Percentiles rank a stretch among this genome's conserved stretches.
phyloP scores from a whole-genome alignment of 2,329 filamentous ascomycete genomes.

The Talaromyces sp. region DNA sequence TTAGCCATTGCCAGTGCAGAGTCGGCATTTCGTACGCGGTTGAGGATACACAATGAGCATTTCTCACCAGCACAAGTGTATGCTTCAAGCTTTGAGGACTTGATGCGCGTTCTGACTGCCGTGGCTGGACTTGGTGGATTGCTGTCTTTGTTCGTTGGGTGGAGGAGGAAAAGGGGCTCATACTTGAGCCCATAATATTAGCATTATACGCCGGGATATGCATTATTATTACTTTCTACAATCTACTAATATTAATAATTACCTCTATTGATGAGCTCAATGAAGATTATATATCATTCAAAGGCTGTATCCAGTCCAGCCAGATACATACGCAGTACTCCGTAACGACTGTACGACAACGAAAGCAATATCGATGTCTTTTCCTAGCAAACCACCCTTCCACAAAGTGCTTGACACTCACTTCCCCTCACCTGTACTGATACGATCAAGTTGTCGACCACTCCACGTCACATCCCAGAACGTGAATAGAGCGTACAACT shows the following conservation, averaged over 20 bases:
- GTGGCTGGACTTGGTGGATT: slow-evolving; percentile 17
- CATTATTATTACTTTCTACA: background rate
- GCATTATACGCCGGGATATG: background rate
- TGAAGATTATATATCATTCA: background rate
- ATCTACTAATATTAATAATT: background rate
- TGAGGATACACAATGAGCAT: background rate
- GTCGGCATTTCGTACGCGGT: slow-evolving; percentile 6
- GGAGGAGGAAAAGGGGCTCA: background rate
- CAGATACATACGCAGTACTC: background rate
- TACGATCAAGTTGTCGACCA: slow-evolving; percentile 37
- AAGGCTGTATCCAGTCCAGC: background rate
- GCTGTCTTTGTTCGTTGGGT: slow-evolving; percentile 8
- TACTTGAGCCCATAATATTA: background rate
- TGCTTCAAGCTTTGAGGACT: slow-evolving; percentile 9
- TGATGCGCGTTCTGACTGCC: slow-evolving; percentile 14
- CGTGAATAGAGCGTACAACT: slow-evolving; percentile 57
- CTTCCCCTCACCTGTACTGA: background rate
- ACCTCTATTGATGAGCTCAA: background rate
- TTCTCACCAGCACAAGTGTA: background rate
- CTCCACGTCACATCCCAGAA: slow-evolving; percentile 50
- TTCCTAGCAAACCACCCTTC: background rate
- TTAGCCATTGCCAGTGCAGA: slow-evolving; percentile 11
- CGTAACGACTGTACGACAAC: background rate
- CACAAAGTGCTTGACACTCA: background rate
- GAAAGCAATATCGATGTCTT: background rate